Evolutionary conservation across 345 rosid species (phyloP).

Genomic region (Rhodamnia rubescens): DNA sequence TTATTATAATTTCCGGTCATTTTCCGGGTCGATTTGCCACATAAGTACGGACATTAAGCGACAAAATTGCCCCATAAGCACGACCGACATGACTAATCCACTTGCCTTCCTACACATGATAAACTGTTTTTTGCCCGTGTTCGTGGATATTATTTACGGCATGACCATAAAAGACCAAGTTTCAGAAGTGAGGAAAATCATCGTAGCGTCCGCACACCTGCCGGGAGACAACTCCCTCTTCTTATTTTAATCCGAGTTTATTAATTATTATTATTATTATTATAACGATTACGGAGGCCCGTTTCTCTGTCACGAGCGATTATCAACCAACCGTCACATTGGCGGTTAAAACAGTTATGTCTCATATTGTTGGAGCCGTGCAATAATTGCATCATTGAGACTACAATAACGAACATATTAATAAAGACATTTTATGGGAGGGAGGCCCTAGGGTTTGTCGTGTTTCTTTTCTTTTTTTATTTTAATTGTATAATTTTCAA

Average conservation of each 20-base stretch:
- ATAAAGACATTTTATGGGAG: background rate
- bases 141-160: background rate
- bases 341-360: background rate
- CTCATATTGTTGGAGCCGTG: background rate
- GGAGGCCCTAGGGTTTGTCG: background rate
- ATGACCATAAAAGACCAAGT: background rate
- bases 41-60: background rate
- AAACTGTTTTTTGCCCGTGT: background rate
- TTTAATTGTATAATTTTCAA: background rate
- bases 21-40: background rate
- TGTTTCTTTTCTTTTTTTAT: background rate
- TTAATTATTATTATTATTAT: background rate
- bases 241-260: background rate
- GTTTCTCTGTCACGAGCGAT: background rate
- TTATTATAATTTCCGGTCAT: background rate
- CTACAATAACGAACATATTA: background rate
- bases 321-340: background rate
- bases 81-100: background rate
- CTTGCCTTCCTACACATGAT: background rate
- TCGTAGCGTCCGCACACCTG: background rate
- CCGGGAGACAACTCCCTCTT: background rate
- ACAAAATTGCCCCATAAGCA: background rate
- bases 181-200: background rate
- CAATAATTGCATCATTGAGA: background rate
- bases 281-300: background rate